Evolutionary conservation across 2,329 filamentous ascomycete genomes (phyloP), one percentile per base, ranked within the genome.

Genomic region (Penicillium sp.): DNA sequence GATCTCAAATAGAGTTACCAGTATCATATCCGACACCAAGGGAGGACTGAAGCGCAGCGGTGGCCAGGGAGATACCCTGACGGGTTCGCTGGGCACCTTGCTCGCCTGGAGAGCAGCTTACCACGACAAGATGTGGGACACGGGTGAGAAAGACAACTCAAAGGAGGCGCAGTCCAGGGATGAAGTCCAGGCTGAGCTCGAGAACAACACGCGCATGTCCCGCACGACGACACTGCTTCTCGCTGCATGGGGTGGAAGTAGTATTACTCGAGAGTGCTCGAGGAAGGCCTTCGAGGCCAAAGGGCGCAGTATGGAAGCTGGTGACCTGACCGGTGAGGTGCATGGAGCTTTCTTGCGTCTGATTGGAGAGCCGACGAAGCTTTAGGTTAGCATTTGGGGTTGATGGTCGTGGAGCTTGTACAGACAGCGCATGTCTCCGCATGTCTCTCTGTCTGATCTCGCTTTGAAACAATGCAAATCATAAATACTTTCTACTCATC

Each of bases 1-100:
- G 55, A 87, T 98, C 50, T 89, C 85, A 2, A 87, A 95, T 59
- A 88, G 90, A 10, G 74, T 78, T 47, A 76, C 77, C 44, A 95
- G 87, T n/a, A 70, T 90, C 22, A 73, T 86, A 0, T 86, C 85
- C 22, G 89, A 95, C 57, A 71, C 90, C 2, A 72, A 81, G 61
- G 93, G 93, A 7, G 91, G 91, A 1, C 70, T 82, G 67, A 98
- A 98, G 79, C 78, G 93, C 55, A 91, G 87, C 47, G 93, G 91
- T 39, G 93, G 93, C 0, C 93, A 98, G 71, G 93, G 93, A 1
- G 93, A 98, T 70, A 97, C 93, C 3, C 74, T 98, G 55, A 97
- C 93, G 0, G 93, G 93, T 1, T 84, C 84, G 27, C 74, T 98
- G 55, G 93, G 87, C 1, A 97, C 93, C 3, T 82, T 98, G 56